These are phyloP conservation scores for Venturia carpophila DNA, from an alignment of 2,329 filamentous ascomycete genomes.

Conservation along the genomic window DNA sequence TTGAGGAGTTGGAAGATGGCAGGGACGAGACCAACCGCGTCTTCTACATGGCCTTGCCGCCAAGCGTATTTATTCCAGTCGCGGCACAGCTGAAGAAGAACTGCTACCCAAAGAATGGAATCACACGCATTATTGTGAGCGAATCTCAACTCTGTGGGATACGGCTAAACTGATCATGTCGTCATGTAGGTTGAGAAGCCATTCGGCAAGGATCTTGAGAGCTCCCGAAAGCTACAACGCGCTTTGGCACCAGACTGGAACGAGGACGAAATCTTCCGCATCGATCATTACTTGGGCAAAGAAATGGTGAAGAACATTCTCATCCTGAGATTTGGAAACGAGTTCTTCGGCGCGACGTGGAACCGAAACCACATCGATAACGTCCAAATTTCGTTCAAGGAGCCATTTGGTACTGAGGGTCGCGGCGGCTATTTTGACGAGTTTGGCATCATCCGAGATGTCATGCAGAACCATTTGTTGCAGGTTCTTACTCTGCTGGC, in stretches of 20 bases:
- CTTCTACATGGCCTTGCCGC: slow-evolving; percentile 98
- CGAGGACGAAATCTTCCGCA: slow-evolving; percentile 97
- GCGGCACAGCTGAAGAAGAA: slow-evolving; percentile 96
- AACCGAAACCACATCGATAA: slow-evolving; percentile 99
- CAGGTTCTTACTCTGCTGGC: slow-evolving; percentile 93
- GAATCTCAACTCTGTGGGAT: background rate
- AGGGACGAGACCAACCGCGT: slow-evolving; percentile 80
- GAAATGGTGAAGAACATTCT: slow-evolving; percentile 99
- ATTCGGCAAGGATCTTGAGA: slow-evolving; percentile 92
- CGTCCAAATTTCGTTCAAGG: slow-evolving; percentile 98
- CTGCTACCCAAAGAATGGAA: slow-evolving; percentile 86
- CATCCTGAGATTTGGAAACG: slow-evolving; percentile 95
- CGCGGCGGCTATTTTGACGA: slow-evolving; percentile 98
- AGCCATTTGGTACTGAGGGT: slow-evolving; percentile 96
- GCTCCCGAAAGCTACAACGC: slow-evolving; percentile 89
- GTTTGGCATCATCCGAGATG: slow-evolving; percentile 98
- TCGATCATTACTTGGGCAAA: slow-evolving; percentile 98
- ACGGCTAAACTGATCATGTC: slow-evolving; percentile 21
- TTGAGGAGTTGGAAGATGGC: slow-evolving; percentile 76
- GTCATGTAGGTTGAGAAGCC: slow-evolving; percentile 83
- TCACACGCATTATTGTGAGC: slow-evolving; percentile 86
- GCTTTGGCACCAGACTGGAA: slow-evolving; percentile 96
- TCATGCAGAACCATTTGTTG: slow-evolving; percentile 99
- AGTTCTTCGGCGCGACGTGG: slow-evolving; percentile 97
- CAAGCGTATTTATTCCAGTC: slow-evolving; percentile 95